phyloP scores from a whole-genome alignment of 306 rosid genomes.

The Vachellia collinsii region DNA sequence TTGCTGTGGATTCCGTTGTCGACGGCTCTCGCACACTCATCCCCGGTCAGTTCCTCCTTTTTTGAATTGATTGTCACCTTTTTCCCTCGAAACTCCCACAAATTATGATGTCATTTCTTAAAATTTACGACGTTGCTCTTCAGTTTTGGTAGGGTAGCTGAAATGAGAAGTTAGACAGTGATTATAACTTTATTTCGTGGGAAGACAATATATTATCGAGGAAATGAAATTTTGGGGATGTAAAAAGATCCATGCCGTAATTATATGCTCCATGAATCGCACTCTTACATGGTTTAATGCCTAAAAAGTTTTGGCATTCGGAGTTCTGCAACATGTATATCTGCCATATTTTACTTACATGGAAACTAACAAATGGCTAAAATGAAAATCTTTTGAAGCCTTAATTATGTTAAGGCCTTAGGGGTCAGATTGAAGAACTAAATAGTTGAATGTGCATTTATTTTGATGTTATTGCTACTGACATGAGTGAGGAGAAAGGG shows the following conservation, averaged over 20 bases:
- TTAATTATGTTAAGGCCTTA: not conserved
- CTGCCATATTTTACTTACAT: not conserved
- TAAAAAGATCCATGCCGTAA: not conserved
- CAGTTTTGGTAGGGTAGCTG: not conserved
- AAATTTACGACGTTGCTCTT: not conserved
- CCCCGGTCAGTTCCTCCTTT: slow-evolving; percentile 54
- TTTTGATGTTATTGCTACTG: not conserved
- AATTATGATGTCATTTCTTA: not conserved
- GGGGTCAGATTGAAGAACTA: not conserved
- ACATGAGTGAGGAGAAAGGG: not conserved
- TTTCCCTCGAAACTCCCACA: not conserved
- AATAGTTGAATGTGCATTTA: not conserved
- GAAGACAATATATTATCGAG: not conserved
- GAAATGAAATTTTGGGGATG: not conserved
- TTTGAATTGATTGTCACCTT: not conserved
- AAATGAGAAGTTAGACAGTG: not conserved
- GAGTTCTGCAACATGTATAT: not conserved
- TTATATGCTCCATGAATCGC: not conserved
- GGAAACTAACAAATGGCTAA: not conserved
- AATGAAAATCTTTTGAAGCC: not conserved
- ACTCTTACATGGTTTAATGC: not conserved
- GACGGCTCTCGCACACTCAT: slow-evolving; percentile 53
- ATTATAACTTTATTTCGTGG: not conserved
- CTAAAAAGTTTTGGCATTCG: not conserved
- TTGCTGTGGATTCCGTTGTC: slow-evolving; percentile 65